phyloP scores from a whole-genome alignment of 192 early-diverging fungal genomes.

The Jimgerdemannia flammicorona region DNA sequence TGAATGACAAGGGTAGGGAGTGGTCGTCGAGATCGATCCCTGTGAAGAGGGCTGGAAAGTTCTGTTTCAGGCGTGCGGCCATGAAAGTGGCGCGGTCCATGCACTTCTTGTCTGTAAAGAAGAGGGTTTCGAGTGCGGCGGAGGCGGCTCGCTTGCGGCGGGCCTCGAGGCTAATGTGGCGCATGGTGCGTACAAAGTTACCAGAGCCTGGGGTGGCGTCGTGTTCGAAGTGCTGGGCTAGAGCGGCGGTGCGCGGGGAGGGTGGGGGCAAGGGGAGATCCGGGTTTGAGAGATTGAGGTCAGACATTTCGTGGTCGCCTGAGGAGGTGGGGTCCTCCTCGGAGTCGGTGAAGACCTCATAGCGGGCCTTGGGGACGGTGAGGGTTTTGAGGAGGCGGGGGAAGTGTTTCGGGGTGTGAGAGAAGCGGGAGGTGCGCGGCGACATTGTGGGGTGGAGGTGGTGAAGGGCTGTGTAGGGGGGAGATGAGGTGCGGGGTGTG shows the following conservation, averaged over 20 bases:
- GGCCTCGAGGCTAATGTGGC: not conserved
- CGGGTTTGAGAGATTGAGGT: not conserved
- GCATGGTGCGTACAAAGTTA: not conserved
- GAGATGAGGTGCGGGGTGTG: no score
- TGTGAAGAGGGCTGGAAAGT: slow-evolving; percentile 4
- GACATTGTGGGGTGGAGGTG: no score
- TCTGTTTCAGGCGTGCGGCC: slow-evolving; percentile 24
- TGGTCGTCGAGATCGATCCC: not conserved
- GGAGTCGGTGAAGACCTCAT: not conserved
- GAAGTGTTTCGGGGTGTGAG: not conserved
- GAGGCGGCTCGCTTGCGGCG: not conserved
- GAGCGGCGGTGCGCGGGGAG: no score
- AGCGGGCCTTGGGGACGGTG: not conserved
- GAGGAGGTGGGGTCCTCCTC: not conserved
- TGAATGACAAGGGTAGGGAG: not conserved
- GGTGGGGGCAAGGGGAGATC: not conserved
- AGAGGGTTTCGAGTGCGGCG: slow-evolving; percentile 28
- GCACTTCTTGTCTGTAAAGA: slow-evolving; percentile 34
- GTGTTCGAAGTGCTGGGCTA: not conserved
- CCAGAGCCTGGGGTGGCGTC: not conserved
- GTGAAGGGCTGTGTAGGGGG: no score
- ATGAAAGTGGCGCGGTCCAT: slow-evolving; percentile 28
- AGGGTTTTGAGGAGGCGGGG: not conserved
- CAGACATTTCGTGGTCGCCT: not conserved
- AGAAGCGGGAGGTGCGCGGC: no score